Base-by-base conservation (phyloP, 768 basidiomycete species). In the Trametes meyenii region DNA sequence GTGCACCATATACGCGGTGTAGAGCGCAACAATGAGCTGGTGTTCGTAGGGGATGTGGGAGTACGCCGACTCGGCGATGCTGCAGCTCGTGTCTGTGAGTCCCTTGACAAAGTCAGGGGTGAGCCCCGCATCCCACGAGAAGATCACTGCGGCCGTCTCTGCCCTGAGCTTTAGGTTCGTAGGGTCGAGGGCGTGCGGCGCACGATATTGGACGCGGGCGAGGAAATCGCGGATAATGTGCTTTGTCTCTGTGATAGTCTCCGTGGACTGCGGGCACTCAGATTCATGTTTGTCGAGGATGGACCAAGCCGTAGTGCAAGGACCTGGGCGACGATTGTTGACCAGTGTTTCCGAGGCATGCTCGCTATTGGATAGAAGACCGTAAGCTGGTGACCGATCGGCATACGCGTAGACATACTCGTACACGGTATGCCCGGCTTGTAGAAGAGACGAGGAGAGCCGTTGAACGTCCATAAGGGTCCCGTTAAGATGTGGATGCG, bases 1-100 rank as follows among this genome's bases (percentile, higher is more conserved):
- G 43, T 66, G 75, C 50, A 74, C 73, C n/a, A 70, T 53, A 46
- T 72, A 76, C 0, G 78, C 72, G 1, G 79, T 80, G 62, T 72
- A 80, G 10, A 80, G 67, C 3, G 77, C 73, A 33, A 80, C 75
- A 60, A 73, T 70, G 6, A 77, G 70, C 50, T 69, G 69, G 1
- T 70, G 72, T 35, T 74, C 60, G 64, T 56, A 49, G 17, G 42
- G 19, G 21, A 52, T 64, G 14, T 67, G 66, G 2, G 42, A 40
- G 61, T 64, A 67, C 12, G 63, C 61, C 17, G 57, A 60, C 36
- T 62, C 55, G 5, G 50, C 61, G 50, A 53, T 46, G 50, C n/a
- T 35, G 23, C 55, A 57, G 38, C 46, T 24, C 12, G 44, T 43
- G 16, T 62, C 61, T 3, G n/a, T 35, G n/a, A 58, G 46, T 1